Percentiles rank a stretch among this genome's conserved stretches.
Conservation (phyloP, 169 alveolate species). For the Blepharisma undulans region DNA sequence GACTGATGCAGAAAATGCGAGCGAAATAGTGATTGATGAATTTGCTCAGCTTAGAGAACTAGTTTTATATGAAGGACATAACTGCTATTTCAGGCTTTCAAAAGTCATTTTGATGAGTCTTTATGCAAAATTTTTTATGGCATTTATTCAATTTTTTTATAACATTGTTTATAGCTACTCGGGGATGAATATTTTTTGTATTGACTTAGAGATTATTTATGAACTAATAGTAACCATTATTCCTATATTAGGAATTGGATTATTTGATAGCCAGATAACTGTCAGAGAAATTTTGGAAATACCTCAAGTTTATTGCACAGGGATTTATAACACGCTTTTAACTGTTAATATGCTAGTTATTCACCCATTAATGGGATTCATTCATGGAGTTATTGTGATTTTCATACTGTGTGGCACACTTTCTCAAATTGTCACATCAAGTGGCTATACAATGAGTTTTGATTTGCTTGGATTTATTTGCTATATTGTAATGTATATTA, state of each 20-base stretch:
- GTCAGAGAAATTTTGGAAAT: background rate
- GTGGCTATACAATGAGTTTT: background rate
- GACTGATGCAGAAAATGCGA: background rate
- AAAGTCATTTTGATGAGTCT: background rate
- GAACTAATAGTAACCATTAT: background rate
- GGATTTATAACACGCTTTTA: background rate
- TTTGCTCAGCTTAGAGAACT: constrained; percentile 15
- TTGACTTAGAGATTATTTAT: background rate
- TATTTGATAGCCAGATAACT: background rate
- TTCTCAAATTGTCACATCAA: background rate
- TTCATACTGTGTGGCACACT: background rate
- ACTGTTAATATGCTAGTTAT: background rate
- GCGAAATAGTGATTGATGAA: constrained; percentile 1
- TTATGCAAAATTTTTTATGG: background rate
- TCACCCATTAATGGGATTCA: background rate
- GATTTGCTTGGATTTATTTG: background rate
- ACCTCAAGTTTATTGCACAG: constrained; percentile 15
- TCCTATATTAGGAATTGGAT: background rate
- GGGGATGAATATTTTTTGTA: background rate
- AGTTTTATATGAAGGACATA: background rate
- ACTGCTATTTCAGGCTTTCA: background rate
- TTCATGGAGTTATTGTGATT: background rate
- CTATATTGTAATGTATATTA: background rate
- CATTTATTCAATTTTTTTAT: background rate
- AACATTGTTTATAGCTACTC: background rate